phyloP scores from a whole-genome alignment of 306 rosid genomes.

The Castanopsis chinensis region DNA sequence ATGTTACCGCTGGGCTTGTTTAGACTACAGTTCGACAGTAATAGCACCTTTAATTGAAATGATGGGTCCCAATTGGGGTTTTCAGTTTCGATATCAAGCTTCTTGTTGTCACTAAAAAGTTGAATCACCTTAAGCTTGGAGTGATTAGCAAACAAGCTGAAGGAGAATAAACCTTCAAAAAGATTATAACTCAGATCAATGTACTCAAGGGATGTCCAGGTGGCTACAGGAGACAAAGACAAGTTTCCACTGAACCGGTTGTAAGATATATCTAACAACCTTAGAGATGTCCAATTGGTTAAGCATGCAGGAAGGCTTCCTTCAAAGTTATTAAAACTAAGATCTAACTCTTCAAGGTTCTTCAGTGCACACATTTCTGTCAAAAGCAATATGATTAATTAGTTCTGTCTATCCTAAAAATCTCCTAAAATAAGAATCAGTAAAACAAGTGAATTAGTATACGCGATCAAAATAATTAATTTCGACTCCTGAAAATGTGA shows the following conservation, averaged over 20 bases:
- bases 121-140: constrained; percentile 15
- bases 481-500: too few relatives aligned
- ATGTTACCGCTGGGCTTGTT: neutral
- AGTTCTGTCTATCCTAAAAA: too few relatives aligned
- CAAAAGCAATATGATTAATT: too few relatives aligned
- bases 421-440: too few relatives aligned
- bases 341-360: neutral
- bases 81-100: constrained; percentile 18
- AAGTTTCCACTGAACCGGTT: neutral
- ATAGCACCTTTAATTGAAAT: constrained; percentile 19
- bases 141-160: constrained; percentile 25
- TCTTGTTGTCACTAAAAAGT: neutral
- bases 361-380: constrained; percentile 16
- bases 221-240: constrained; percentile 11
- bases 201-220: constrained; percentile 3
- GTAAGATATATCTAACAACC: neutral
- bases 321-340: neutral
- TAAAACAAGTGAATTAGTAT: too few relatives aligned
- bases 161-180: constrained; percentile 23
- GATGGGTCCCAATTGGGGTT: constrained; percentile 5
- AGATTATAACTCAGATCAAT: constrained; percentile 4
- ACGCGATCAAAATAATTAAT: too few relatives aligned
- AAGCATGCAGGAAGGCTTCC: constrained; percentile 4
- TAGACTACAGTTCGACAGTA: neutral
- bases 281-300: constrained; percentile 1